These are phyloP conservation scores for Aspergillus leporis DNA, from an alignment of 495 filamentous ascomycete species.

Conservation along the genomic window DNA sequence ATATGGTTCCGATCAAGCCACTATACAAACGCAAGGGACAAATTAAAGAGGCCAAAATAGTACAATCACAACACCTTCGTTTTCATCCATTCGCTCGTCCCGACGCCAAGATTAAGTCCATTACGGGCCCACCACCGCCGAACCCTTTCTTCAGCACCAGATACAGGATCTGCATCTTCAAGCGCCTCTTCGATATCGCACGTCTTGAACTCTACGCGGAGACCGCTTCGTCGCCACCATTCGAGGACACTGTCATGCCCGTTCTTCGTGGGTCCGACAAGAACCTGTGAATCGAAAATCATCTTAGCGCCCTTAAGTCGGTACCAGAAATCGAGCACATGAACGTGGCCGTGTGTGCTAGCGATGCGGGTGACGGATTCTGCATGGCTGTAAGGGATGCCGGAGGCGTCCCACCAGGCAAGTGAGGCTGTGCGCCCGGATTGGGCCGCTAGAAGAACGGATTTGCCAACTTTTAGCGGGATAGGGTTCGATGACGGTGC, in stretches of 20 bases:
- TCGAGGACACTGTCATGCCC: slow-evolving; percentile 81
- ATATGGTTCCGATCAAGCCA: slow-evolving; percentile 1
- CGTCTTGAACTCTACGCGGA: slow-evolving; percentile 86
- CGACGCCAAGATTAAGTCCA: slow-evolving; percentile 81
- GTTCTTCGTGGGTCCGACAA: slow-evolving; percentile 85
- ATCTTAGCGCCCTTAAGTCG: slow-evolving; percentile 77
- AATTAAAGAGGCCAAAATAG: background rate
- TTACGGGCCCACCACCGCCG: slow-evolving; percentile 88
- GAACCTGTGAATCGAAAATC: slow-evolving; percentile 83
- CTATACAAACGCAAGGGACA: background rate
- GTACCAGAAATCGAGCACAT: slow-evolving; percentile 81
- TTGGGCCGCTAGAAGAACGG: slow-evolving; percentile 77
- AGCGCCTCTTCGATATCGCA: slow-evolving; percentile 94
- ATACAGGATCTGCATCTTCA: slow-evolving; percentile 74
- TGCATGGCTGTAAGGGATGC: slow-evolving; percentile 70
- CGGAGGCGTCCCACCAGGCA: slow-evolving; percentile 80
- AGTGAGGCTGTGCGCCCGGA: slow-evolving; percentile 69
- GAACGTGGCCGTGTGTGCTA: slow-evolving; percentile 80
- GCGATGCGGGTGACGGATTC: slow-evolving; percentile 81
- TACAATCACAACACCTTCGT: slow-evolving; percentile 56
- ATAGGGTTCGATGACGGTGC: slow-evolving; percentile 37
- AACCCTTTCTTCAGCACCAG: slow-evolving; percentile 63
- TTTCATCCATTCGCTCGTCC: slow-evolving; percentile 94
- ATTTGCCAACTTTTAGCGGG: slow-evolving; percentile 74
- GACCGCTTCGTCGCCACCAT: slow-evolving; percentile 83